Evolutionary conservation across 495 filamentous ascomycete species (phyloP).

Genomic region (Aspergillus sparsus): DNA sequence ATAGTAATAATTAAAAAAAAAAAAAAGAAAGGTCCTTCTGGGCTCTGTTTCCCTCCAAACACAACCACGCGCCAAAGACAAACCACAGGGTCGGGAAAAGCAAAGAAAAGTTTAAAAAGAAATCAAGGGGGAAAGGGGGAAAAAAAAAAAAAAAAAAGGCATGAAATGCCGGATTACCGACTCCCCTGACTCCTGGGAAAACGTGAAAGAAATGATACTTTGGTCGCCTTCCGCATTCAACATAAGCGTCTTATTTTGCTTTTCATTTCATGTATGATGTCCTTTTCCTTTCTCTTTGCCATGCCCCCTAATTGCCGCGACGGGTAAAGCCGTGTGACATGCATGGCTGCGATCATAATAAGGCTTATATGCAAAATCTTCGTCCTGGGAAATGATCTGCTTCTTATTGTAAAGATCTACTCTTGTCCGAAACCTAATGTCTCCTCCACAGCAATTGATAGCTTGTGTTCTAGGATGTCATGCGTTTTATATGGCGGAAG

Average conservation of each 20-base stretch:
- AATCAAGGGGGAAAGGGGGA: neutral
- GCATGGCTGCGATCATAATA: conserved; percentile 6
- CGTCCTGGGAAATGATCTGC: conserved; percentile 9
- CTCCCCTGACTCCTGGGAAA: neutral
- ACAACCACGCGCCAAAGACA: neutral
- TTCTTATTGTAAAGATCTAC: conserved; percentile 45
- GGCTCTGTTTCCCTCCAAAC: neutral
- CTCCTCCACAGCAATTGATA: conserved; percentile 97
- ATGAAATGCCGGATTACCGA: neutral
- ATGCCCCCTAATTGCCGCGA: neutral
- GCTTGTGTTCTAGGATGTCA: conserved; percentile 80
- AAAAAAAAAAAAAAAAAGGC: neutral
- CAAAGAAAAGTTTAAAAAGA: neutral
- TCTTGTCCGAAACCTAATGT: conserved; percentile 99
- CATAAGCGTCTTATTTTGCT: neutral
- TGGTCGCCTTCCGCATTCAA: neutral
- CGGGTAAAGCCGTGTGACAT: neutral
- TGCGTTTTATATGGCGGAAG: conserved; percentile 89
- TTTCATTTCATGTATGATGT: neutral
- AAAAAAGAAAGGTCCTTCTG: conserved; percentile 5
- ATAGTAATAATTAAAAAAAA: neutral
- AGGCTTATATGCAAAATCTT: conserved; percentile 15
- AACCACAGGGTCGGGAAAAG: neutral
- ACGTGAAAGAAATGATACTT: neutral
- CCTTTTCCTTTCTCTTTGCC: neutral